These are phyloP conservation scores for Sextonia rubra DNA, from an alignment of 164 flowering plant genomes.

Conservation along the genomic window DNA sequence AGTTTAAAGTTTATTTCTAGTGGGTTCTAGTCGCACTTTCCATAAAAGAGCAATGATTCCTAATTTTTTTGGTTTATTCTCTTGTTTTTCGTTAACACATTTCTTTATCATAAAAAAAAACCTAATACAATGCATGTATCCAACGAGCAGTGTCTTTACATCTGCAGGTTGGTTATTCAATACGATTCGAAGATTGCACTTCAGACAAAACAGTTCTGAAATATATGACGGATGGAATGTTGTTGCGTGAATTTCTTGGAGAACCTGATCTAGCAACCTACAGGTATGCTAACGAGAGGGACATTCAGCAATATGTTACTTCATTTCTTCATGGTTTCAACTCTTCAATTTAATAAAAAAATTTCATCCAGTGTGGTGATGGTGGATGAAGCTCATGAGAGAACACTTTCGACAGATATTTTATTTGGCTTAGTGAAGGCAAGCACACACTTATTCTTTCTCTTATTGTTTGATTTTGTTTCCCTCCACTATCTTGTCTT, in stretches of 20 bases:
- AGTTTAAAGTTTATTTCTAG: too few relatives aligned
- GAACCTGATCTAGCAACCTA: constrained; percentile 92
- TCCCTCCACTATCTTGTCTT: background rate
- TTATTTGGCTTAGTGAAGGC: constrained; percentile 92
- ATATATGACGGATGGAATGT: constrained; percentile 99
- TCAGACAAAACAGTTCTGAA: constrained; percentile 88
- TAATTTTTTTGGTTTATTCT: too few relatives aligned
- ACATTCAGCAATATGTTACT: background rate
- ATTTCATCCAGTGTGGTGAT: constrained; percentile 67
- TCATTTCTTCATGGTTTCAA: constrained; percentile 2
- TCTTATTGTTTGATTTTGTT: background rate
- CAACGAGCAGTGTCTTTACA: background rate
- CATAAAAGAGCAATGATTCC: too few relatives aligned
- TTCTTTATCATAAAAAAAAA: too few relatives aligned
- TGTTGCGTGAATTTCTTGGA: constrained; percentile 88
- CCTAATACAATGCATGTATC: too few relatives aligned
- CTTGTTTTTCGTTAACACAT: too few relatives aligned
- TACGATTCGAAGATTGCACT: constrained; percentile 97
- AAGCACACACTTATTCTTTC: constrained; percentile 15
- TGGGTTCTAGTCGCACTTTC: too few relatives aligned
- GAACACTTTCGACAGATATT: constrained; percentile 93
- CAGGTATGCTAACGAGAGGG: constrained; percentile 40
- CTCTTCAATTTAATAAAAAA: constrained; percentile 3
- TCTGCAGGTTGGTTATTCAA: constrained; percentile 91
- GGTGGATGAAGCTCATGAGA: constrained; percentile 99